phyloP scores from a whole-genome alignment of 2,329 filamentous ascomycete species.

The Cordyceps farinosa region DNA sequence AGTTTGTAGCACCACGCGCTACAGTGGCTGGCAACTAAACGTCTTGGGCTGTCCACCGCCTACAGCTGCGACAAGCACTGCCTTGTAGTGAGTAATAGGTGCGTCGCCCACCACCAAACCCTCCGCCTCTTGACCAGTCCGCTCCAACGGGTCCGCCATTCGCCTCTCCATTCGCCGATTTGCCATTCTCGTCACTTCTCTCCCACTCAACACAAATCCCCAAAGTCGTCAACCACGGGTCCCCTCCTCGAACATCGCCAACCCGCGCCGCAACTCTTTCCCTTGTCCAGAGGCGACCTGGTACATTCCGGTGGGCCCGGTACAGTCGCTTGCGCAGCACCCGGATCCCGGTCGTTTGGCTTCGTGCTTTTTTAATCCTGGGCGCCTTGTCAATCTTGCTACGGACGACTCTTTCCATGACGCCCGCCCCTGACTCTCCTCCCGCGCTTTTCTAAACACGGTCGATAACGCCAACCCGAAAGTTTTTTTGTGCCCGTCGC shows the following conservation, averaged over 20 bases:
- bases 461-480: not conserved
- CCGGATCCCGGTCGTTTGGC: not conserved
- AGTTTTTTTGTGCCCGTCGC: too few species aligned
- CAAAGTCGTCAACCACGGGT: not conserved
- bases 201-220: constrained; percentile 4
- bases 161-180: not conserved
- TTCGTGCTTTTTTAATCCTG: not conserved
- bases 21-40: not conserved
- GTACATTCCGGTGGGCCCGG: constrained; percentile 12
- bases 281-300: not conserved
- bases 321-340: constrained; percentile 8
- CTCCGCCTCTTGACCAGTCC: not conserved
- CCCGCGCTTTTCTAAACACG: not conserved
- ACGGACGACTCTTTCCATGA: constrained; percentile 10
- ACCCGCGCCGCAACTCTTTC: not conserved
- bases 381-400: constrained; percentile 11
- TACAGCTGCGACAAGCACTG: not conserved
- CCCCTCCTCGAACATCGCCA: not conserved
- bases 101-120: not conserved
- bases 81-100: not conserved
- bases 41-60: not conserved
- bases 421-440: constrained; percentile 7
- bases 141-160: not conserved
- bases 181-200: constrained; percentile 4
- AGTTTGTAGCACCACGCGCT: not conserved